Evolutionary conservation across 805 yeast species (phyloP).

Genomic region (Lachancea dasiensis): DNA sequence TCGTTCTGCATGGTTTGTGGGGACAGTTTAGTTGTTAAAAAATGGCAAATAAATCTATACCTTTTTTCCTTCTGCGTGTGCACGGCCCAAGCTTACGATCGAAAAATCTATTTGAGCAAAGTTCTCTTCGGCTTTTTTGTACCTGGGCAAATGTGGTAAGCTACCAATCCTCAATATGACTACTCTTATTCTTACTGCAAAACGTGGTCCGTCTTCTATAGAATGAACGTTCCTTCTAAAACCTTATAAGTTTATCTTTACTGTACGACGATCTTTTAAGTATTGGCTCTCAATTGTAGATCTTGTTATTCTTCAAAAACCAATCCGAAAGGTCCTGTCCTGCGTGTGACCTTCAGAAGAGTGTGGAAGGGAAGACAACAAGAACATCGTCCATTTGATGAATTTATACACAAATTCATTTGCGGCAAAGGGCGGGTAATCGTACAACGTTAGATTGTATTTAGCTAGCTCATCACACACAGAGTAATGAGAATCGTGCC

Average conservation of each 20-base stretch:
- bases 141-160: not conserved
- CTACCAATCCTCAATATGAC: conserved; percentile 6
- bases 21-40: not conserved
- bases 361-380: no score
- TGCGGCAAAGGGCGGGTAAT: no score
- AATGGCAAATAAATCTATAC: not conserved
- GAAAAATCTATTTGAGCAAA: conserved; percentile 2
- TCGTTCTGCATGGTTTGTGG: conserved; percentile 11
- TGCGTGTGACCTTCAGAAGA: no score
- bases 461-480: no score
- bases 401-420: no score
- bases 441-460: no score
- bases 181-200: conserved; percentile 2
- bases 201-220: no score
- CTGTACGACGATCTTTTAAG: not conserved
- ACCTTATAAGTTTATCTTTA: not conserved
- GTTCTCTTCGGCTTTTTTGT: not conserved
- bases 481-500: no score
- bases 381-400: no score
- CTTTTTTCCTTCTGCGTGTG: not conserved
- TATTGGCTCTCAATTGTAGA: no score
- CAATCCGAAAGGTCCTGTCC: no score
- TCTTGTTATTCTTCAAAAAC: not conserved
- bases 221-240: no score
- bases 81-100: conserved; percentile 1